Base-by-base conservation (phyloP, 1,284 basidiomycete genomes). In the Puccinia coronata region DNA sequence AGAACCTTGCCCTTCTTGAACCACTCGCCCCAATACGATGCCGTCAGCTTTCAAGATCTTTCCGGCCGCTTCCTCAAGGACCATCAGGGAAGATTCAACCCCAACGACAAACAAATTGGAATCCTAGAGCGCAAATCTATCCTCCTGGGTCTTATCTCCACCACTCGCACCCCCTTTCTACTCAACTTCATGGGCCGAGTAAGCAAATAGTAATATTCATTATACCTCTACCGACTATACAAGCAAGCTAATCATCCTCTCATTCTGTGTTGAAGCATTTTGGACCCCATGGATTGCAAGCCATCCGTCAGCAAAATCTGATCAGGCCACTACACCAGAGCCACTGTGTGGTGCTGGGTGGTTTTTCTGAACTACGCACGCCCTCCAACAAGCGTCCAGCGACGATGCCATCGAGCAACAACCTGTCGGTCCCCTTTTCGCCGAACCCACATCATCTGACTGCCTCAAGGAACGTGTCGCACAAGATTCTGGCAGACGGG, bases 111-210 rank as follows among this genome's bases (percentile, higher is more conserved):
- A 55, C 59, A 78, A 39, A 25, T 53, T 16, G 75, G 75, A 5
- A 69, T 78, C 47, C 61, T 78, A 28, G 75, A 78, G 63, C 59
- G 51, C 20, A 78, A 78, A 67, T 61, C 55, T 9, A 69, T 78
- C 63, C 23, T 39, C 28, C 39, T 69, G 6, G 75, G 61, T 39
- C 41, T 78, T 0, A 78, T 78, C 43, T 41, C 75, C 2, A 53
- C 25, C 8, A n/a, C n/a, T 78, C 51, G 63, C 14, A 61, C 59
- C 39, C 75, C 75, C 20, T 39, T 41, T 34, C 49, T 65, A 23
- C 41, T 67, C 25, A 78, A 41, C 43, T 78, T 78, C 28, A 39
- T 69, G 23, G 63, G 41, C 11, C 41, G 75, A 41, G 61, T 78
- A 20, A 67, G 75, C 55, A 23, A 9, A n/a, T 39, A 12, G 20